phyloP scores from a whole-genome alignment of 164 flowering plant species.

The Magnolia kwangsiensis region DNA sequence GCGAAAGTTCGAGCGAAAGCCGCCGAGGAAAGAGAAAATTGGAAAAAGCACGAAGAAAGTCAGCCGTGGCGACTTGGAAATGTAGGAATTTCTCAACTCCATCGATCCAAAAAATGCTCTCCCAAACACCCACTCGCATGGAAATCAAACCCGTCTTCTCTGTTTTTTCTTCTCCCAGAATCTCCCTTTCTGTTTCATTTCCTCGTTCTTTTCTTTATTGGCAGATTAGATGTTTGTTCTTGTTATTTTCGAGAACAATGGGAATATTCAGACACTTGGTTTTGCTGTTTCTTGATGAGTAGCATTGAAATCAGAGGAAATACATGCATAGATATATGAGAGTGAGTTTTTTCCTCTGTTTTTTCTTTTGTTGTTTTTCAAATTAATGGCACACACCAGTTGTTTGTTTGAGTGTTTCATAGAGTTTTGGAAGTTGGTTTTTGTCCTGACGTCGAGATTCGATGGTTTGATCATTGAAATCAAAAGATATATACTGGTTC shows the following conservation, averaged over 20 bases:
- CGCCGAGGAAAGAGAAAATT: neutral
- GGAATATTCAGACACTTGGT: neutral
- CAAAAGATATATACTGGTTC: neutral
- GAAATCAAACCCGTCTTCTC: neutral
- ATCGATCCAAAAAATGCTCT: neutral
- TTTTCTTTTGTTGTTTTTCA: no score
- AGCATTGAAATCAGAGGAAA: neutral
- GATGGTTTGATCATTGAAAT: neutral
- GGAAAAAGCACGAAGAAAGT: neutral
- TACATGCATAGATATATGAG: neutral
- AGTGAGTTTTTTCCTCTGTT: no score
- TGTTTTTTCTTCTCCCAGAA: no score
- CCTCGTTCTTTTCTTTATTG: neutral
- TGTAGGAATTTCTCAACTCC: neutral
- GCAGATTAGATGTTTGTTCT: neutral
- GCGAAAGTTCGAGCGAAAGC: no score
- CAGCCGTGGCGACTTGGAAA: neutral
- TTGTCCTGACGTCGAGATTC: neutral
- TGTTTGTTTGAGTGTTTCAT: neutral
- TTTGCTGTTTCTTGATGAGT: neutral
- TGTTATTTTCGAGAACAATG: neutral
- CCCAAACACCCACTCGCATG: neutral
- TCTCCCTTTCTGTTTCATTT: neutral
- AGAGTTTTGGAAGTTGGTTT: neutral
- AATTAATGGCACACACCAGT: neutral